phyloP scores from a whole-genome alignment of 2,329 filamentous ascomycete genomes.

The Plenodomus biglobosus region DNA sequence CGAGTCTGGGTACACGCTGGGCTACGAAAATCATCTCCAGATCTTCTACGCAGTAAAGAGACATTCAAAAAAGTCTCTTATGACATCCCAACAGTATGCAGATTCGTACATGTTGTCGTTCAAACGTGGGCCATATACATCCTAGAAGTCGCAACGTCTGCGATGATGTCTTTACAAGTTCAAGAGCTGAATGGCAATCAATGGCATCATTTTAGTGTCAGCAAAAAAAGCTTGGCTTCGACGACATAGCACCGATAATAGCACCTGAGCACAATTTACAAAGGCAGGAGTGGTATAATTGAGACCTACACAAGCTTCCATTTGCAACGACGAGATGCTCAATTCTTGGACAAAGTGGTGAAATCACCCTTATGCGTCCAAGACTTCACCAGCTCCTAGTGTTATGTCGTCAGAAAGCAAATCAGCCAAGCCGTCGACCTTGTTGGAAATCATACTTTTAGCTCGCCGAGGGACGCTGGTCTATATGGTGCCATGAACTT shows the following conservation, averaged over 20 bases:
- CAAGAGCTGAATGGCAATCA: background rate
- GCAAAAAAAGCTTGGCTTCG: background rate
- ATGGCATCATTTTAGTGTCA: background rate
- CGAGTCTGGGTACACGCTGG: constrained; percentile 15
- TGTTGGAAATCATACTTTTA: constrained; percentile 3
- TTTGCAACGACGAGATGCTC: constrained; percentile 1
- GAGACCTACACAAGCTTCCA: constrained; percentile 3
- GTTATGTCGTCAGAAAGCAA: constrained; percentile 4
- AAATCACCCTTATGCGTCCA: constrained; percentile 1
- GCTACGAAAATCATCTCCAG: constrained; percentile 4
- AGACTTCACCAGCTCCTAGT: background rate
- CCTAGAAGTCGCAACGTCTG: too few relatives aligned
- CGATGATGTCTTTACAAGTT: background rate
- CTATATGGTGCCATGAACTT: constrained; percentile 16
- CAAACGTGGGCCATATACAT: too few relatives aligned
- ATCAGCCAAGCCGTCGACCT: constrained; percentile 5
- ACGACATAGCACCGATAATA: background rate
- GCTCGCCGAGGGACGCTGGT: constrained; percentile 11
- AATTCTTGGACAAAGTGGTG: constrained; percentile 17
- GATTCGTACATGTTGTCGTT: too few relatives aligned
- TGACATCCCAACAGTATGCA: background rate
- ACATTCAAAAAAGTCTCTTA: too few relatives aligned
- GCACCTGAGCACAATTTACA: background rate
- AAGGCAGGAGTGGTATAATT: background rate
- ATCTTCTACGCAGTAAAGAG: constrained; percentile 1